A percentile compares a stretch with the other conserved stretches of the same genome.
Conservation (phyloP, 2,329 filamentous ascomycete species). For the Pseudogymnoascus sp. region DNA sequence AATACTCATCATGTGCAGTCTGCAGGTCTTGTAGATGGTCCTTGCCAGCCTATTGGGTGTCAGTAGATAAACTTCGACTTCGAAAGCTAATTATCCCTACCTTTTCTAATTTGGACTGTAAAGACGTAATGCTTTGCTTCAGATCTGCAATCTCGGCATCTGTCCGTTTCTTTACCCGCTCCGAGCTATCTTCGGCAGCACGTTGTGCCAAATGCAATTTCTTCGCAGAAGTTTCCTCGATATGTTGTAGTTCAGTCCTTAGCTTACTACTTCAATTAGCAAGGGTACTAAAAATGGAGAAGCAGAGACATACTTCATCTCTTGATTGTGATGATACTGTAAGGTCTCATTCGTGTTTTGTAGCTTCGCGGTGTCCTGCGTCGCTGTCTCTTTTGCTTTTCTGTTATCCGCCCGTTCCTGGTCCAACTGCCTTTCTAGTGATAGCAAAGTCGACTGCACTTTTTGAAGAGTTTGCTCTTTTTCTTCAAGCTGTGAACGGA, state of each 20-base stretch:
- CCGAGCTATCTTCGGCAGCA: conserved; percentile 39
- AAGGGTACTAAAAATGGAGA: neutral
- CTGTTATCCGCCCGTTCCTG: conserved; percentile 68
- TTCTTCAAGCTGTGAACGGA: conserved; percentile 69
- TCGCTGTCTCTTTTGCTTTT: conserved; percentile 50
- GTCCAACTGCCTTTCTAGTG: conserved; percentile 47
- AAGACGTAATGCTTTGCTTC: conserved; percentile 47
- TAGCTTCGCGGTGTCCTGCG: conserved; percentile 41
- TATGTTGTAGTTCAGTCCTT: conserved; percentile 29
- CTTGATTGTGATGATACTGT: conserved; percentile 60
- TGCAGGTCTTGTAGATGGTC: conserved; percentile 52
- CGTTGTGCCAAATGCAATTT: conserved; percentile 29
- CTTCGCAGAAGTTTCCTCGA: conserved; percentile 29
- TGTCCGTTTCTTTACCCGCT: conserved; percentile 38
- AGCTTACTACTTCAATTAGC: conserved; percentile 20
- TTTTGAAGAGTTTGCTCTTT: conserved; percentile 48
- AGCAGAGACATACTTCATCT: conserved; percentile 40
- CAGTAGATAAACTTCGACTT: conserved; percentile 14
- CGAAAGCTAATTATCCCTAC: conserved; percentile 26
- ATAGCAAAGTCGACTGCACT: conserved; percentile 36
- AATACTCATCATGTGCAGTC: conserved; percentile 42
- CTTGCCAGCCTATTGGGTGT: conserved; percentile 44
- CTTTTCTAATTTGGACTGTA: conserved; percentile 56
- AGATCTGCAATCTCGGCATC: conserved; percentile 59
- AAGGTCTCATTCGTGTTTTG: conserved; percentile 56